Evolutionary conservation across 208 protist species (phyloP), one percentile per base, ranked within the genome.

Genomic region (Porcisia hertigi): DNA sequence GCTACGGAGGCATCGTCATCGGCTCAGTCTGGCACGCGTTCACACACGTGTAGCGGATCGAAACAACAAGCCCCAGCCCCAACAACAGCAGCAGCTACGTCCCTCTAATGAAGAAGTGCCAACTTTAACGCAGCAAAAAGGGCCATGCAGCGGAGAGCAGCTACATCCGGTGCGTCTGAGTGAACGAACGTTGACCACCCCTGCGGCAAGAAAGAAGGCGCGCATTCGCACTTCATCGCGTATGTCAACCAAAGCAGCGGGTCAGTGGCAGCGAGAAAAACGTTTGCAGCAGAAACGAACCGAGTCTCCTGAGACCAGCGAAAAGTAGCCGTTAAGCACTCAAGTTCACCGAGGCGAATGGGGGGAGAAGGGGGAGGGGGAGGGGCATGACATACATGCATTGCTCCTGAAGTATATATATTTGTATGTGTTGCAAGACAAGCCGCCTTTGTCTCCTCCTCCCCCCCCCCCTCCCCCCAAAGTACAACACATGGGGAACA

Each of bases 151-250:
- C 66, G 18, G 43, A 30, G 34, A 57, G 43, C 45, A 2, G 14
- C n/a, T 36, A 30, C 20, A 16, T 12, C 23, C 25, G 9, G 64
- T 23, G 53, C 23, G 23, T 12, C 12, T 8, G 25, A 54, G 1
- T 4, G 9, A 12, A 23, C 18, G n/a, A 25, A 55, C n/a, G 5
- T 47, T 41, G 43, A 41, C 43, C 52, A 30, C 43, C 12, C 45
- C 12, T 30, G 34, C 64, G 4, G n/a, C n/a, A 5, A 16, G 43
- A 34, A 39, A 47, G n/a, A 69, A 30, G 30, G 25, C n/a, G 66
- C 66, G 66, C 25, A 53, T 57, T 54, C 66, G 66, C 47, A 54
- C 66, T 16, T 71, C 66, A 16, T 36, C 47, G 47, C 66, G 66
- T 20, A 30, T 57, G 12, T n/a, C 66, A n/a, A 57, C 47, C 14